Evolutionary conservation across 768 basidiomycete genomes (phyloP).

Genomic region (Mycena vitilis): DNA sequence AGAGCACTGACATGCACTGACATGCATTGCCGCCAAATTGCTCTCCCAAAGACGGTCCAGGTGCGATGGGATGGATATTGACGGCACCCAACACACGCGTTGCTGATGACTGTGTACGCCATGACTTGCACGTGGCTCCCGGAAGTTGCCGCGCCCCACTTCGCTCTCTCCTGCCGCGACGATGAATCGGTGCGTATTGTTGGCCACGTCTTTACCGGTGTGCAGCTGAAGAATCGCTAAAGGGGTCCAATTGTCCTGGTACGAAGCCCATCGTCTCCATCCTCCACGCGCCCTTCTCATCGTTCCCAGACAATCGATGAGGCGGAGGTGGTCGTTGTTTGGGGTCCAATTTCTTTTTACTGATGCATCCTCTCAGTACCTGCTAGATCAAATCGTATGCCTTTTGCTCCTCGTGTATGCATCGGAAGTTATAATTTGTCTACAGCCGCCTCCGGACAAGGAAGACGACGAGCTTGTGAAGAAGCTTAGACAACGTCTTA

Average conservation of each 20-base stretch:
- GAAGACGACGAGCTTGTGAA: conserved; percentile 53
- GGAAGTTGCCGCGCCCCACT: background rate
- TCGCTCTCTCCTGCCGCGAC: background rate
- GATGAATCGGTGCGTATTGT: conserved; percentile 1
- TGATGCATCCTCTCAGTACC: conserved; percentile 41
- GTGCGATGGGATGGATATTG: no score
- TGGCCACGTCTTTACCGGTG: background rate
- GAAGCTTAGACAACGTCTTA: conserved; percentile 49
- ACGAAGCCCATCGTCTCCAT: background rate
- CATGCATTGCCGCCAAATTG: no score
- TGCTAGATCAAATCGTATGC: conserved; percentile 52
- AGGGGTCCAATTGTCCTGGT: conserved; percentile 9
- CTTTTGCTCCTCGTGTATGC: background rate
- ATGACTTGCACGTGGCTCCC: background rate
- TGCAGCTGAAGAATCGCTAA: background rate
- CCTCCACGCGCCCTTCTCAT: background rate
- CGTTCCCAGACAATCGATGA: conserved; percentile 29
- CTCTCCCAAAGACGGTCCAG: no score
- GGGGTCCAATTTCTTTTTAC: background rate
- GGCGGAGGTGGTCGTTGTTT: conserved; percentile 17
- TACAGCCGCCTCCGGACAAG: conserved; percentile 50
- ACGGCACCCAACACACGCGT: background rate
- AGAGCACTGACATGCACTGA: no score
- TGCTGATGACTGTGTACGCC: background rate
- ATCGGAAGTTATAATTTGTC: background rate